phyloP scores from a whole-genome alignment of 768 basidiomycete genomes.

The Saitozyma sp. region DNA sequence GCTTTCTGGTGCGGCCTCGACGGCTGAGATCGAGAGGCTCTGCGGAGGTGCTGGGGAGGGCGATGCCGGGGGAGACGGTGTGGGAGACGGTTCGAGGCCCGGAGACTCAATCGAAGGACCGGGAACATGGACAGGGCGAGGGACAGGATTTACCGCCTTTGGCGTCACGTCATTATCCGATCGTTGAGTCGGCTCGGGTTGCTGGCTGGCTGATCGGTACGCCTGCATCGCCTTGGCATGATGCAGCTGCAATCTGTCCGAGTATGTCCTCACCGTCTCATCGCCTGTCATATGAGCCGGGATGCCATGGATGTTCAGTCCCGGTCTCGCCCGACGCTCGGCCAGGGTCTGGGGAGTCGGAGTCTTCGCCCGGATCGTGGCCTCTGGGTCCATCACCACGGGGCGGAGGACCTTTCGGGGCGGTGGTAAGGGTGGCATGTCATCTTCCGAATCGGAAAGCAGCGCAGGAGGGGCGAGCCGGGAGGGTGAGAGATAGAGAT shows the following conservation, averaged over 20 bases:
- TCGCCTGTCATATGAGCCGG: background rate
- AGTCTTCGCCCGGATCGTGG: background rate
- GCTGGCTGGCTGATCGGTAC: background rate
- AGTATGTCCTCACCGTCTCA: slow-evolving; percentile 36
- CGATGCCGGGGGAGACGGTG: too few species aligned
- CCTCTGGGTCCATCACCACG: slow-evolving; percentile 14
- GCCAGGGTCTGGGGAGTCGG: slow-evolving; percentile 2
- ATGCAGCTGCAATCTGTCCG: slow-evolving; percentile 39
- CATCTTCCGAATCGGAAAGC: slow-evolving; percentile 33
- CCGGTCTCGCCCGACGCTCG: slow-evolving; percentile 17
- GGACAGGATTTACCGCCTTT: too few species aligned
- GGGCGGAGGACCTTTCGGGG: slow-evolving; percentile 18
- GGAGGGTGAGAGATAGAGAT: slow-evolving; percentile 50
- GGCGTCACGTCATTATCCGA: too few species aligned
- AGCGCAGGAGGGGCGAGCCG: slow-evolving; percentile 43
- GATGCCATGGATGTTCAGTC: slow-evolving; percentile 5
- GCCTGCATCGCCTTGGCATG: slow-evolving; percentile 31
- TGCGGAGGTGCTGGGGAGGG: too few species aligned
- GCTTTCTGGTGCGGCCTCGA: too few species aligned
- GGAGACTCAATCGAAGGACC: too few species aligned
- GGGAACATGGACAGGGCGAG: too few species aligned
- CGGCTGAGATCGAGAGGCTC: too few species aligned
- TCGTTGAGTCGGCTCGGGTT: too few species aligned
- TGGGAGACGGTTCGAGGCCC: too few species aligned
- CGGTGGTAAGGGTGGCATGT: slow-evolving; percentile 7